phyloP scores from a whole-genome alignment of 495 filamentous ascomycete species.

The Hyaloscypha variabilis region DNA sequence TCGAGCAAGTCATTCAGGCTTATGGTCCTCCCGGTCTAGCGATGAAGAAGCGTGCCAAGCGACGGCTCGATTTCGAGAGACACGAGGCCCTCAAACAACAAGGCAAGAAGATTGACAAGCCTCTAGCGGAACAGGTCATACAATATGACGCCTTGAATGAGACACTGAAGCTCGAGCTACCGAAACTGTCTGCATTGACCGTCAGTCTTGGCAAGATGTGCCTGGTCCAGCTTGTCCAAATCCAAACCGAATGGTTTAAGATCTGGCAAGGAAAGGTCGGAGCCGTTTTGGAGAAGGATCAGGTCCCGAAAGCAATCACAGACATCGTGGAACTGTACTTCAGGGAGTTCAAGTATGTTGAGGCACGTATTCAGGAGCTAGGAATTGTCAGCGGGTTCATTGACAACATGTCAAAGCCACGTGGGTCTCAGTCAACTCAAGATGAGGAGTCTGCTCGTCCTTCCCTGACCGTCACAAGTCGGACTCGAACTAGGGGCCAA shows the following conservation, averaged over 20 bases:
- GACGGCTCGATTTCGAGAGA: constrained; percentile 83
- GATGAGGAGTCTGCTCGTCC: constrained; percentile 23
- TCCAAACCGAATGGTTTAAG: constrained; percentile 78
- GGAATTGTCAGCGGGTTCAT: constrained; percentile 31
- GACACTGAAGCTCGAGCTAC: constrained; percentile 88
- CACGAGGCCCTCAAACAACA: constrained; percentile 62
- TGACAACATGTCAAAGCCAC: neutral
- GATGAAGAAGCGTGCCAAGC: constrained; percentile 91
- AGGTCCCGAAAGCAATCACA: constrained; percentile 64
- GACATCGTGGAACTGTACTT: constrained; percentile 73
- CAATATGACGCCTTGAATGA: constrained; percentile 90
- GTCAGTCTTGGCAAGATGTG: constrained; percentile 79
- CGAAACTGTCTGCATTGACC: constrained; percentile 78
- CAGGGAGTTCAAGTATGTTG: constrained; percentile 66
- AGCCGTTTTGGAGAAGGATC: constrained; percentile 64
- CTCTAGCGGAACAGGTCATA: constrained; percentile 77
- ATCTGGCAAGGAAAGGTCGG: constrained; percentile 81
- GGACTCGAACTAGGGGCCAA: constrained; percentile 44
- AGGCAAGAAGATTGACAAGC: constrained; percentile 81
- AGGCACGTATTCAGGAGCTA: constrained; percentile 47
- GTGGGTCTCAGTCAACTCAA: constrained; percentile 20
- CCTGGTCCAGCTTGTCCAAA: constrained; percentile 76
- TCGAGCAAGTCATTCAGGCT: constrained; percentile 76
- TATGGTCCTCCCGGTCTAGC: constrained; percentile 80
- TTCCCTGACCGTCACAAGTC: constrained; percentile 20